These are phyloP conservation scores for Epichloe amarillans DNA, from an alignment of 2,329 filamentous ascomycete species.

Conservation along the genomic window DNA sequence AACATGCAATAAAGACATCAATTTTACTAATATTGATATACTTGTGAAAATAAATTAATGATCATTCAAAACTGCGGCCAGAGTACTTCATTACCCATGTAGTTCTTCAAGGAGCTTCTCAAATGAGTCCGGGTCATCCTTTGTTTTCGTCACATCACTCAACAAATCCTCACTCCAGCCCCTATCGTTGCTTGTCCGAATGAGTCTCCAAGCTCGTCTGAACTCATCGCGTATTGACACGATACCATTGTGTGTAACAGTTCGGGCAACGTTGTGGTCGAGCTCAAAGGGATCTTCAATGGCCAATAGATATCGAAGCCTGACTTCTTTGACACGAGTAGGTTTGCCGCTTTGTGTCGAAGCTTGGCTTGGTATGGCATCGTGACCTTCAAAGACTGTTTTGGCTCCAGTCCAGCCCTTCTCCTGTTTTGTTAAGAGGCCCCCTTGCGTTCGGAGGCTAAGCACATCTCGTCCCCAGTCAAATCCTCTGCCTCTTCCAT, in stretches of 20 bases:
- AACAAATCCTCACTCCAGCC: slow-evolving; percentile 34
- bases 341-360: slow-evolving; percentile 15
- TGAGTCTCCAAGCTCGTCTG: slow-evolving; percentile 62
- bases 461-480: slow-evolving; percentile 72
- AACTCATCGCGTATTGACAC: slow-evolving; percentile 77
- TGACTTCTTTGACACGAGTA: slow-evolving; percentile 50
- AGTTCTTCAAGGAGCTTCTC: slow-evolving; percentile 20
- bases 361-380: slow-evolving; percentile 8
- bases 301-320: slow-evolving; percentile 71
- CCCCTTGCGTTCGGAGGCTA: slow-evolving; percentile 59
- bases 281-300: slow-evolving; percentile 88
- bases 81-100: slow-evolving; percentile 15
- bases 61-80: slow-evolving; percentile 1
- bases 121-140: slow-evolving; percentile 13
- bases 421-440: slow-evolving; percentile 56
- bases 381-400: slow-evolving; percentile 45
- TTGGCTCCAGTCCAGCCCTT: slow-evolving; percentile 84
- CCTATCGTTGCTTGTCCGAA: slow-evolving; percentile 37
- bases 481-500: slow-evolving; percentile 44
- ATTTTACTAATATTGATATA: too few relatives aligned
- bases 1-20: not conserved
- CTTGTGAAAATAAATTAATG: too few relatives aligned
- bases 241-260: slow-evolving; percentile 72
- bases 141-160: slow-evolving; percentile 30
- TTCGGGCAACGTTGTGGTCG: slow-evolving; percentile 78